phyloP scores from a whole-genome alignment of 768 basidiomycete genomes.

The Phallus indusiatus region DNA sequence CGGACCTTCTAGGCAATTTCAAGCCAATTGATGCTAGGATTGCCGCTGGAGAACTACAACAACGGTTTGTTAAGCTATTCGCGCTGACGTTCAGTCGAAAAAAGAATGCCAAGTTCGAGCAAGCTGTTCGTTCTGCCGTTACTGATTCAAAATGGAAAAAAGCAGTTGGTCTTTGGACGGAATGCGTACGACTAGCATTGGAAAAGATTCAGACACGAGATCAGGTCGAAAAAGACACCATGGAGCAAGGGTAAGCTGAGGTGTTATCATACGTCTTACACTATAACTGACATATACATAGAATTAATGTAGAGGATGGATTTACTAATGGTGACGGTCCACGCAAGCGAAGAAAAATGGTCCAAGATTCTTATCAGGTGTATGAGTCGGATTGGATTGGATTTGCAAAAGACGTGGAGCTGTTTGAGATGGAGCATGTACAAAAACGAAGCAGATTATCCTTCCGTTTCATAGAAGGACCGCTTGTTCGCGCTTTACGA shows the following conservation, averaged over 20 bases:
- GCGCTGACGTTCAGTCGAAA: constrained; percentile 78
- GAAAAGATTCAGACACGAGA: constrained; percentile 38
- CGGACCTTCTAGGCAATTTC: constrained; percentile 90
- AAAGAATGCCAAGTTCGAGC: constrained; percentile 82
- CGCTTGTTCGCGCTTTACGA: constrained; percentile 82
- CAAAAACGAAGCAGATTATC: constrained; percentile 82
- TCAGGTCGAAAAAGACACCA: not conserved
- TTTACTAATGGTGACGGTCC: constrained; percentile 36
- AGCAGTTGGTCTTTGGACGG: constrained; percentile 74
- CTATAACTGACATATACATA: not conserved
- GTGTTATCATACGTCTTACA: not conserved
- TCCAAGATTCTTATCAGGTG: constrained; percentile 29
- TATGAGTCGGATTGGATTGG: constrained; percentile 53
- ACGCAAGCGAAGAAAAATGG: constrained; percentile 63
- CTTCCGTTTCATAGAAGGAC: constrained; percentile 93
- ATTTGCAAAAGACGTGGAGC: constrained; percentile 58
- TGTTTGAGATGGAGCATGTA: constrained; percentile 87
- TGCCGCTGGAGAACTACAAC: constrained; percentile 61
- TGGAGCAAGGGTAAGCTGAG: not conserved
- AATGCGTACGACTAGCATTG: constrained; percentile 59
- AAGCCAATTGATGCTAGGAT: constrained; percentile 89
- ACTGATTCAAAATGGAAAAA: constrained; percentile 80
- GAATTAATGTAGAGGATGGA: constrained; percentile 17
- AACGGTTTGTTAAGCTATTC: constrained; percentile 72
- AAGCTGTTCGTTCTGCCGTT: constrained; percentile 72